A percentile compares a stretch with the other conserved stretches of the same genome.
Evolutionary conservation across 176 grass and related monocot genomes (phyloP).

Genomic region (Carex cristatella): DNA sequence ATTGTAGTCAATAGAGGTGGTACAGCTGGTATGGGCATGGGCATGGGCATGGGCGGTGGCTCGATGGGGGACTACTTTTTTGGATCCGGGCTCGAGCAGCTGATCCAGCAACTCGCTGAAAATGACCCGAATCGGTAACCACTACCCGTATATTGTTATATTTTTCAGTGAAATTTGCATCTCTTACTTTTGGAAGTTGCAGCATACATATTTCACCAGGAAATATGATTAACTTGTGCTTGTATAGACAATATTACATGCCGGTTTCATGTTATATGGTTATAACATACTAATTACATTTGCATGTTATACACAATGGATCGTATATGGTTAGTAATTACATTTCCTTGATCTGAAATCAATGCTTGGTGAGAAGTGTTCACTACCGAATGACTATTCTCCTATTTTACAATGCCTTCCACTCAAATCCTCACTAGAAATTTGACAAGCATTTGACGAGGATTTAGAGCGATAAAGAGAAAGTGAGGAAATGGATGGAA

Average conservation of each 20-base stretch:
- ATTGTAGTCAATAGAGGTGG: conserved; percentile 57
- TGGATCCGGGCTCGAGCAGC: conserved; percentile 84
- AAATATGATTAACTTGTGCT: neutral
- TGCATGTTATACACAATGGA: too few relatives aligned
- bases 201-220: neutral
- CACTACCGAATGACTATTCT: neutral
- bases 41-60: conserved; percentile 7
- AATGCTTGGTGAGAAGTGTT: neutral
- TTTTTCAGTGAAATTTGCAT: neutral
- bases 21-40: neutral
- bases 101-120: conserved; percentile 97
- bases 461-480: neutral
- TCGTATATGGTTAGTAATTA: neutral
- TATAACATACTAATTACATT: neutral
- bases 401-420: neutral
- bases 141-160: neutral
- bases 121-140: conserved; percentile 78
- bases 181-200: neutral
- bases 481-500: neutral
- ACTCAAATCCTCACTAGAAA: neutral
- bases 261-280: neutral
- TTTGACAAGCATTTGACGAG: neutral
- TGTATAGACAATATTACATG: neutral
- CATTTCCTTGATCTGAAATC: neutral
- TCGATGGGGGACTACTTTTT: conserved; percentile 87